These are phyloP conservation scores for Cyberlindnera petersonii DNA, from an alignment of 805 yeast species.

Conservation along the genomic window DNA sequence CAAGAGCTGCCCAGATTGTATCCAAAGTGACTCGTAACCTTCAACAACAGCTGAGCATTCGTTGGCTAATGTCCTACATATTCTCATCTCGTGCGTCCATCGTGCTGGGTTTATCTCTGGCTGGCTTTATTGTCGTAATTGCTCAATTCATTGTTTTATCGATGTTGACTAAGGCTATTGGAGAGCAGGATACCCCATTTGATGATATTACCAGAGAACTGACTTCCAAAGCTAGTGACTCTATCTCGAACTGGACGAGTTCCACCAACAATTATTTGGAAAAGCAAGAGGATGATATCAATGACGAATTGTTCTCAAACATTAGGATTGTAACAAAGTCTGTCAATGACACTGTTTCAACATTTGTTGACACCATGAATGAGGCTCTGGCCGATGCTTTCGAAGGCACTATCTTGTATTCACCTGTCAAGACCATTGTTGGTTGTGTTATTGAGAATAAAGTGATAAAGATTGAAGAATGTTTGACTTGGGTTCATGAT, in stretches of 20 bases:
- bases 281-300: constrained; percentile 47
- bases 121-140: constrained; percentile 51
- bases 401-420: constrained; percentile 61
- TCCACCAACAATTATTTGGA: constrained; percentile 53
- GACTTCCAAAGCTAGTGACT: constrained; percentile 27
- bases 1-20: constrained; percentile 17
- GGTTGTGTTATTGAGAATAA: constrained; percentile 80
- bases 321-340: constrained; percentile 52
- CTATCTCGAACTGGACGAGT: constrained; percentile 46
- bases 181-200: constrained; percentile 15
- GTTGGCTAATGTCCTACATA: constrained; percentile 41
- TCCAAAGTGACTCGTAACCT: constrained; percentile 9
- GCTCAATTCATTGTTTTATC: constrained; percentile 51
- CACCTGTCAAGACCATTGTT: constrained; percentile 62
- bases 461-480: constrained; percentile 58
- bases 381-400: constrained; percentile 55
- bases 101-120: constrained; percentile 48
- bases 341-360: constrained; percentile 56
- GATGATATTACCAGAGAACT: constrained; percentile 12
- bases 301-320: constrained; percentile 65
- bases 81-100: constrained; percentile 49
- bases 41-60: constrained; percentile 24
- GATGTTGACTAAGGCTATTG: constrained; percentile 22
- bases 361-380: constrained; percentile 58
- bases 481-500: constrained; percentile 73